These are phyloP conservation scores for Kwoniella heveanensis DNA, from an alignment of 768 basidiomycete species.

Conservation along the genomic window DNA sequence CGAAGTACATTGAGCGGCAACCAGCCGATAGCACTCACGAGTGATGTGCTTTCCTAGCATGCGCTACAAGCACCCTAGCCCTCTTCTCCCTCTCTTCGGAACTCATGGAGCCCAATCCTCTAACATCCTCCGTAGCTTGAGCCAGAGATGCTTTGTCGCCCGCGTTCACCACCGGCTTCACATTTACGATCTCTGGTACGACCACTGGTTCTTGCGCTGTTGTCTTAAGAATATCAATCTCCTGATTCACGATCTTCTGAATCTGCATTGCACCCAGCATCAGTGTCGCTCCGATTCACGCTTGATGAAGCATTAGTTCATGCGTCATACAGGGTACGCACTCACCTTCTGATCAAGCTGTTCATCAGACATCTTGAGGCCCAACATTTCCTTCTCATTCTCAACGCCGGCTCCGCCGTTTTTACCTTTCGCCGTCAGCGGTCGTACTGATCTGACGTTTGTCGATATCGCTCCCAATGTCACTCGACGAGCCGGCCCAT, in stretches of 20 bases:
- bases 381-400: background rate
- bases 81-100: conserved; percentile 74
- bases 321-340: too few relatives aligned
- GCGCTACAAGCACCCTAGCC: conserved; percentile 78
- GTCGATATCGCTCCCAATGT: conserved; percentile 1
- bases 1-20: too few relatives aligned
- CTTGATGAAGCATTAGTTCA: background rate
- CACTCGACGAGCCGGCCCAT: background rate
- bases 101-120: background rate
- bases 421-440: background rate
- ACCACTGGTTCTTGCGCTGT: background rate
- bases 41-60: conserved; percentile 77
- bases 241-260: conserved; percentile 10
- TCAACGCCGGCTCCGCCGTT: background rate
- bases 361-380: conserved; percentile 2
- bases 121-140: background rate
- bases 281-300: background rate
- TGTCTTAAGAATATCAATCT: background rate
- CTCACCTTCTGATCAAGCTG: conserved; percentile 13
- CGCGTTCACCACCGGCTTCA: too few relatives aligned
- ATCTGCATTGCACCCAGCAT: background rate
- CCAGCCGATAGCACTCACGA: conserved; percentile 61
- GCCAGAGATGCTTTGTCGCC: too few relatives aligned
- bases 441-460: background rate
- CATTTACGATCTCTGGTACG: background rate